Base-by-base conservation (phyloP, 2,329 filamentous ascomycete species). In the Sclerotiophoma versabilis region DNA sequence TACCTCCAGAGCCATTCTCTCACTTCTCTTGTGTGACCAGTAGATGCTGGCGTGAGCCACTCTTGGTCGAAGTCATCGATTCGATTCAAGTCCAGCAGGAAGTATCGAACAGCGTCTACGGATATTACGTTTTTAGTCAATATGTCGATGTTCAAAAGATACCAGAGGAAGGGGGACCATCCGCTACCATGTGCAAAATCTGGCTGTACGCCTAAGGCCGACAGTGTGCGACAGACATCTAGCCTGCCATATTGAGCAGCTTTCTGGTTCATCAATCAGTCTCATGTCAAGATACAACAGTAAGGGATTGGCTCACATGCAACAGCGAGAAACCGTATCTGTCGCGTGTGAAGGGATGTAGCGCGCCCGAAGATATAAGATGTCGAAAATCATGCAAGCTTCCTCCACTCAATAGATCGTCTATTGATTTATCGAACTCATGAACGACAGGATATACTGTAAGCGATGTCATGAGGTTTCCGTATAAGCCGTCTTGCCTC, bases 341-440 rank as follows among this genome's bases (percentile, higher is more conserved):
- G 51, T 34, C 15, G 25, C 52, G 54, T n/a, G 44, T 48, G 34
- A 42, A 55, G 10, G 60, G 54, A 42, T 60, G 60, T 17, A 63
- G 8, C 5, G 2, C 20, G 8, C 52, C 49, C 0, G 49, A 49
- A 20, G 17, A n/a, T 10, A 63, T 50, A 8, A 17, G 19, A 39
- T 49, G 33, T 19, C 58, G 60, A 5, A 59, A 12, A 2, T 57
- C 49, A 14, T 38, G 10, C 10, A 60, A 12, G 15, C 25, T 51
- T 0, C 23, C 42, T 29, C 8, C 15, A 1, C 5, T 0, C 5
- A 55, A 17, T 7, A 44, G 5, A 8, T 17, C 14, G 9, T 10
- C 20, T 7, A 34, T 2, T 5, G 32, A 17, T 5, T 20, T 1
- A 27, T 23, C 2, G 19, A 46, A 48, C 0, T 32, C 9, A 2